These are phyloP conservation scores for Clarkia xantiana DNA, from an alignment of 345 rosid species.

Conservation along the genomic window DNA sequence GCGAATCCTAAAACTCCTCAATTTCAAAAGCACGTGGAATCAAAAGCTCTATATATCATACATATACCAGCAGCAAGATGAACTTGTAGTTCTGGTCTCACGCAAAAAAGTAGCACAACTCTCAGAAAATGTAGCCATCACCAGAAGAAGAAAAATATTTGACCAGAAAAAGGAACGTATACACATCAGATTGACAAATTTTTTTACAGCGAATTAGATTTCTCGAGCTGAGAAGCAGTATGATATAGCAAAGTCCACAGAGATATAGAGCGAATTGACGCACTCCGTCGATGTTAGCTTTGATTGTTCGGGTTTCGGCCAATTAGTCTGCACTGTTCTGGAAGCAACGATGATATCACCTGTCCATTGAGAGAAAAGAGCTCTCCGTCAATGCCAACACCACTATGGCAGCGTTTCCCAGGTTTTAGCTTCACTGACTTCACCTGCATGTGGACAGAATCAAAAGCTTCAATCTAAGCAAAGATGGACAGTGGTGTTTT, in stretches of 20 bases:
- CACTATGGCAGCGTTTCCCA: constrained; percentile 60
- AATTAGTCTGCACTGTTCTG: constrained; percentile 90
- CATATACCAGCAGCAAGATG: too few species aligned
- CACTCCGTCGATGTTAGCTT: constrained; percentile 1
- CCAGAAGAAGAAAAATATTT: background rate
- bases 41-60: too few species aligned
- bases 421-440: constrained; percentile 82
- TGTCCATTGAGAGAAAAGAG: constrained; percentile 69
- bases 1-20: too few species aligned
- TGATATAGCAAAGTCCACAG: background rate
- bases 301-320: constrained; percentile 35
- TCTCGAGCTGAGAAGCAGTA: background rate
- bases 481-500: too few species aligned
- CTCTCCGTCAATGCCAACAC: constrained; percentile 95
- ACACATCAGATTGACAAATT: background rate
- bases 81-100: too few species aligned
- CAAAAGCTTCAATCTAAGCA: background rate
- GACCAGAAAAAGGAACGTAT: constrained; percentile 3
- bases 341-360: constrained; percentile 65
- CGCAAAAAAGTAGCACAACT: too few species aligned
- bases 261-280: too few species aligned
- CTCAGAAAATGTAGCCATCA: background rate
- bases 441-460: constrained; percentile 33
- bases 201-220: constrained; percentile 5
- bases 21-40: too few species aligned